Percentiles rank a stretch among this genome's conserved stretches.
phyloP scores from a whole-genome alignment of 2,329 filamentous ascomycete genomes.

The Helotiales sp. region DNA sequence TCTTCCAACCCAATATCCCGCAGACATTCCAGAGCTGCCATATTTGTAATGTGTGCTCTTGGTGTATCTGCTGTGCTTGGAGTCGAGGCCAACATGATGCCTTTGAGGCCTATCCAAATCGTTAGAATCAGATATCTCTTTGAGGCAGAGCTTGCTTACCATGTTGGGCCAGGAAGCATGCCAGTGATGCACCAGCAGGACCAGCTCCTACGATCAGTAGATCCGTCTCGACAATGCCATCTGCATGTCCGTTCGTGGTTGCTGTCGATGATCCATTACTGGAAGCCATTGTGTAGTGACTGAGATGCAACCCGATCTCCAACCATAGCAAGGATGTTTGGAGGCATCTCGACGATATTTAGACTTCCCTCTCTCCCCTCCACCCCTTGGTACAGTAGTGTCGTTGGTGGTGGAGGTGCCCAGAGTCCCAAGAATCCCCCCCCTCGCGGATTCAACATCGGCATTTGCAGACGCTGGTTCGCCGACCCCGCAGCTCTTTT shows the following conservation, averaged over 20 bases:
- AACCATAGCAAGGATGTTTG: background rate
- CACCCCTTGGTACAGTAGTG: no score
- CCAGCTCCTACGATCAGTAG: slow-evolving; percentile 52
- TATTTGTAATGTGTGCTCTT: slow-evolving; percentile 61
- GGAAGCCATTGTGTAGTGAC: background rate
- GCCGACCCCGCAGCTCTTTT: background rate
- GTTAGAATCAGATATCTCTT: background rate
- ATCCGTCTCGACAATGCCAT: slow-evolving; percentile 40
- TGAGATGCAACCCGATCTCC: background rate
- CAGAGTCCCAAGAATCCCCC: background rate
- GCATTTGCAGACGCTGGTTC: background rate
- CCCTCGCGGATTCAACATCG: background rate
- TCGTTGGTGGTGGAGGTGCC: background rate
- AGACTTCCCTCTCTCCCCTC: background rate
- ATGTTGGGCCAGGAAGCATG: slow-evolving; percentile 52
- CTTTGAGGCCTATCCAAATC: slow-evolving; percentile 43
- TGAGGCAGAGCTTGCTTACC: slow-evolving; percentile 34
- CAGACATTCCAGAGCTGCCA: slow-evolving; percentile 54
- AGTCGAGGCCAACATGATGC: slow-evolving; percentile 52
- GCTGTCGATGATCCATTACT: background rate
- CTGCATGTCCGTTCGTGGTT: background rate
- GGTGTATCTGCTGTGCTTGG: slow-evolving; percentile 55
- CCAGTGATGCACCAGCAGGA: slow-evolving; percentile 54
- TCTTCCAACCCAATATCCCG: slow-evolving; percentile 51
- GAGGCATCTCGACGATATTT: background rate